Percentiles rank a stretch among this genome's conserved stretches.
These are phyloP conservation scores for Linderniella brevidens DNA, from an alignment of 257 asterid genomes.

Conservation along the genomic window DNA sequence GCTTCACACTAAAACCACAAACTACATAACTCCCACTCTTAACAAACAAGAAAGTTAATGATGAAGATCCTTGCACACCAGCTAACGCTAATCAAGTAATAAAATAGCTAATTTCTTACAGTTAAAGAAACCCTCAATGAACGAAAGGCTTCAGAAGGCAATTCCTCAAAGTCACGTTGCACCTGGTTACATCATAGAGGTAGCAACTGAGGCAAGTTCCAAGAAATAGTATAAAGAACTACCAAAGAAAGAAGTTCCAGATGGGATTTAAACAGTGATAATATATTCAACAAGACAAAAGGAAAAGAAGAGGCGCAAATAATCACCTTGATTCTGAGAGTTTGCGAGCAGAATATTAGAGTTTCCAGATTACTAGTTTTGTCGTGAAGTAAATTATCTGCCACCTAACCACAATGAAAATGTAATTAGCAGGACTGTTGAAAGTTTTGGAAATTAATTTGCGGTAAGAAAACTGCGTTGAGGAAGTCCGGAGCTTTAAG, in stretches of 20 bases:
- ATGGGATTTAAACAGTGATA: slow-evolving; percentile 6
- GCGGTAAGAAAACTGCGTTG: slow-evolving; percentile 5
- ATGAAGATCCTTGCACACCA: too few species aligned
- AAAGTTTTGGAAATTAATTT: slow-evolving; percentile 1
- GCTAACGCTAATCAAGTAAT: too few species aligned
- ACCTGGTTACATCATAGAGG: slow-evolving; percentile 40
- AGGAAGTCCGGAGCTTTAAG: not conserved
- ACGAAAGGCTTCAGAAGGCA: slow-evolving; percentile 93
- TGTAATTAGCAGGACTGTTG: slow-evolving; percentile 10
- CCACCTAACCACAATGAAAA: slow-evolving; percentile 48
- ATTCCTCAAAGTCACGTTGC: slow-evolving; percentile 96
- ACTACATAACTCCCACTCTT: slow-evolving; percentile 3
- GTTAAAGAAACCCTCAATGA: slow-evolving; percentile 73
- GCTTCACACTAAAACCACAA: too few species aligned
- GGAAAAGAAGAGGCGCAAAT: slow-evolving; percentile 3
- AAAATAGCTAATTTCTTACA: slow-evolving; percentile 34
- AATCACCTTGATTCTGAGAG: slow-evolving; percentile 93
- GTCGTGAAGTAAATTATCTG: slow-evolving; percentile 96
- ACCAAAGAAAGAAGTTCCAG: slow-evolving; percentile 3
- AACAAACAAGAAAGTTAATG: slow-evolving; percentile 1
- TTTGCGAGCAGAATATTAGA: slow-evolving; percentile 87
- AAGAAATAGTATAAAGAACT: slow-evolving; percentile 1
- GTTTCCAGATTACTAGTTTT: slow-evolving; percentile 87
- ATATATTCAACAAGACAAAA: not conserved
- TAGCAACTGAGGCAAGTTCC: not conserved